These are phyloP conservation scores for Grigorovia yakushimaensis DNA, from an alignment of 805 yeast species.

Conservation along the genomic window DNA sequence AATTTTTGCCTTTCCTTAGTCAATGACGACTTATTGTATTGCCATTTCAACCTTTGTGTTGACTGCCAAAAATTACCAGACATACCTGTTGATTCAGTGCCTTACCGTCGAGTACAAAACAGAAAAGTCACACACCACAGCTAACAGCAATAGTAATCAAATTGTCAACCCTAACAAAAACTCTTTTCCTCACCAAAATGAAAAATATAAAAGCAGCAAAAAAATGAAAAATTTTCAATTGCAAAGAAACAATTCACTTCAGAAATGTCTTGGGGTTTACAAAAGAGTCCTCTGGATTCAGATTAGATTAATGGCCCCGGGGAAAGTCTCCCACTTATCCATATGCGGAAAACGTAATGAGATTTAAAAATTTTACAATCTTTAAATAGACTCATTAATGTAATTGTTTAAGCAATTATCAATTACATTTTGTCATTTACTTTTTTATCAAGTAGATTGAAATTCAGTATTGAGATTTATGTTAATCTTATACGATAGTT, in stretches of 20 bases:
- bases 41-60: conserved; percentile 76
- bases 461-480: conserved; percentile 49
- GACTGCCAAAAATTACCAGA: conserved; percentile 86
- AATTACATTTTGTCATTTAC: background rate
- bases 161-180: background rate
- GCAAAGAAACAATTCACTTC: background rate
- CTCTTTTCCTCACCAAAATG: background rate
- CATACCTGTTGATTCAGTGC: conserved; percentile 26
- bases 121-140: conserved; percentile 48
- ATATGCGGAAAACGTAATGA: conserved; percentile 54
- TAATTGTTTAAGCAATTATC: background rate
- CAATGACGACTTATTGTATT: conserved; percentile 56
- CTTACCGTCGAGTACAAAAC: conserved; percentile 43
- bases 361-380: conserved; percentile 31
- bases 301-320: conserved; percentile 42
- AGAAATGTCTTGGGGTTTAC: conserved; percentile 23
- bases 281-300: conserved; percentile 31
- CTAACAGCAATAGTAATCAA: too few relatives aligned
- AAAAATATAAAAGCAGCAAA: background rate
- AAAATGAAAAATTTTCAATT: background rate
- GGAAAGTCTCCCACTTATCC: conserved; percentile 80
- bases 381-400: conserved; percentile 32
- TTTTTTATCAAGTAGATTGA: background rate
- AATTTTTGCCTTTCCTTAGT: conserved; percentile 34
- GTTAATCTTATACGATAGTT: conserved; percentile 58